Evolutionary conservation across 495 filamentous ascomycete species (phyloP).

Genomic region (Penicillium psychrofluorescens): DNA sequence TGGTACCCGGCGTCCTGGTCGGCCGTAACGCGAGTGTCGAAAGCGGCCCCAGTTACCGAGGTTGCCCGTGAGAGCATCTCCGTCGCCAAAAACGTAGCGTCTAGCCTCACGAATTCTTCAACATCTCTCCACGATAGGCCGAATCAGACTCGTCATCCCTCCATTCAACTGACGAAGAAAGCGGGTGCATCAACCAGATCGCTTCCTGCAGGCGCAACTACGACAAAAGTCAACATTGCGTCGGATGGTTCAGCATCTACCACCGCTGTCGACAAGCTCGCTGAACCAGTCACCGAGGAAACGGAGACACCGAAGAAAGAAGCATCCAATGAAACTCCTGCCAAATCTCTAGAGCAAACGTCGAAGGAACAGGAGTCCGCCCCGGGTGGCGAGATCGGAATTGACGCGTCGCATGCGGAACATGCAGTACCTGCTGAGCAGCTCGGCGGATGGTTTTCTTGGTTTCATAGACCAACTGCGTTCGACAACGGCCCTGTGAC

Average conservation of each 20-base stretch:
- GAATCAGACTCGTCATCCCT: conserved; percentile 22
- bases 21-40: conserved; percentile 46
- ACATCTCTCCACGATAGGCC: conserved; percentile 20
- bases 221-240: conserved; percentile 43
- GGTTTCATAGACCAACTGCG: conserved; percentile 36
- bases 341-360: conserved; percentile 11
- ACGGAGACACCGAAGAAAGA: conserved; percentile 18
- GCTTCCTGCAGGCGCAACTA: conserved; percentile 40
- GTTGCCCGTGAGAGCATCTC: conserved; percentile 72
- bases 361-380: conserved; percentile 8
- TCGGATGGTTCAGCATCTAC: conserved; percentile 38
- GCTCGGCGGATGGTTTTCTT: conserved; percentile 50
- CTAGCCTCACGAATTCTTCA: conserved; percentile 29
- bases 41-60: conserved; percentile 65
- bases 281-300: conserved; percentile 12
- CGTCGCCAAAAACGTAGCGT: conserved; percentile 43
- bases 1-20: conserved; percentile 60
- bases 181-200: conserved; percentile 35
- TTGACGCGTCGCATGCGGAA: conserved; percentile 2
- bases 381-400: conserved; percentile 4
- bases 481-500: conserved; percentile 4
- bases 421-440: conserved; percentile 21
- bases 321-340: conserved; percentile 6
- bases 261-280: conserved; percentile 16
- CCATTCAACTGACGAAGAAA: conserved; percentile 37